Evolutionary conservation across 495 filamentous ascomycete species (phyloP).

Genomic region (Letharia columbiana): DNA sequence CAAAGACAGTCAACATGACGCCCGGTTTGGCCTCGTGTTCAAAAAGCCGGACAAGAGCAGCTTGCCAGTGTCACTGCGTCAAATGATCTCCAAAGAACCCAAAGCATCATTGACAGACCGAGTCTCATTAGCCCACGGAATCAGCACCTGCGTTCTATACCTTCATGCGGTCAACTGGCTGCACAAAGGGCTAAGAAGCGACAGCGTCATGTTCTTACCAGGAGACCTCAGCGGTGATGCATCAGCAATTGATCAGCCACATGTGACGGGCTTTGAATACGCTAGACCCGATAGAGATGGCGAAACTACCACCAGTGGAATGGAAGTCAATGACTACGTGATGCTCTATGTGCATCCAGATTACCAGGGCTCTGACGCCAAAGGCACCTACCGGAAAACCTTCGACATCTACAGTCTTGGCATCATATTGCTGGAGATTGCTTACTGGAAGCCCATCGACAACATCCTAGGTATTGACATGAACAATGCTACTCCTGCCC

Average conservation of each 20-base stretch:
- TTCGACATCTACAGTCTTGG: constrained; percentile 33
- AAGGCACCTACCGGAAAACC: constrained; percentile 23
- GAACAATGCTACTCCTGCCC: constrained; percentile 17
- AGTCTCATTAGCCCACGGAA: constrained; percentile 15
- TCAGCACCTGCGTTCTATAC: constrained; percentile 18
- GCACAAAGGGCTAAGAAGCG: constrained; percentile 47
- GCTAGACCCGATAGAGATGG: constrained; percentile 22
- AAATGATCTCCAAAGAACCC: neutral
- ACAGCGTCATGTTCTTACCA: constrained; percentile 45
- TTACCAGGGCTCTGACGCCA: constrained; percentile 13
- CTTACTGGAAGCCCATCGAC: constrained; percentile 29
- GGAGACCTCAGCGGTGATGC: too few relatives aligned
- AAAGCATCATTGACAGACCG: constrained; percentile 18
- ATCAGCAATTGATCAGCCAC: too few relatives aligned
- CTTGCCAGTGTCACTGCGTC: constrained; percentile 9
- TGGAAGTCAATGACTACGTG: constrained; percentile 19
- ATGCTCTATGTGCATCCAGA: constrained; percentile 31
- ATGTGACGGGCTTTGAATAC: constrained; percentile 30
- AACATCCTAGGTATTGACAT: constrained; percentile 21
- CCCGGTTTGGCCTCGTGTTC: constrained; percentile 33
- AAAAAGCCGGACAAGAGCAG: constrained; percentile 23
- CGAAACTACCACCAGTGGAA: constrained; percentile 17
- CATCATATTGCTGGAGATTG: constrained; percentile 28
- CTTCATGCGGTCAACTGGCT: constrained; percentile 50
- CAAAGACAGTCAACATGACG: constrained; percentile 17